Evolutionary conservation across 805 yeast genomes (phyloP), one percentile per base, ranked within the genome.

Genomic region (Wickerhamiella galacta): DNA sequence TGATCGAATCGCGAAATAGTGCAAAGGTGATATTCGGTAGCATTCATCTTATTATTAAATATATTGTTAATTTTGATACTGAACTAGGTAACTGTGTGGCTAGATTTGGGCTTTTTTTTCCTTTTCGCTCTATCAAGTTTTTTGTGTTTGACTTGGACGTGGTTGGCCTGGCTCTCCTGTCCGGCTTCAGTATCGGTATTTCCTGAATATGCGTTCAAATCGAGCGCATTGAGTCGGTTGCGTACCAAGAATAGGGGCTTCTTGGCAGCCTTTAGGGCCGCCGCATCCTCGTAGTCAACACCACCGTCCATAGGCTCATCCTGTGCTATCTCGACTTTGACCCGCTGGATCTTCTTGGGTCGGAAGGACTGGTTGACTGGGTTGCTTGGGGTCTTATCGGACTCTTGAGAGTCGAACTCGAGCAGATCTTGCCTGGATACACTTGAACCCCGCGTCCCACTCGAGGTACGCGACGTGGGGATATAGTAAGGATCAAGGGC

Each of bases 121-220:
- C 41, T 40, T 39, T 43, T 45, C n/a, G n/a, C n/a, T 23, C 43
- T 43, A 31, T 46, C 40, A 16, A 38, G 40, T 39, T 50, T 46
- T 39, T 53, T 53, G 32, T 48, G 53, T 26, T 44, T 43, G 17
- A 48, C 55, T 17, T 36, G 36, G 9, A 52, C 54, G 32, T 48
- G 53, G 26, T 44, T 43, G 17, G 47, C 55, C 19, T 36, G 36
- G 9, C 51, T 53, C 11, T 42, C 54, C 7, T 39, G 39, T 16
- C 34, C 42, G 1, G 33, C 36, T 12, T 30, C 24, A 15, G 37
- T 14, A 14, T 20, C 32, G 20, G 33, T 15, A 19, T 30, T 22
- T 24, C 34, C 22, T 14, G 32, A 40, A 16, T 24, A 26, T 15
- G 42, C 47, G 4, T 38, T 37, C 20, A 44, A 37, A 20, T 38